Evolutionary conservation across 805 yeast genomes (phyloP), one percentile per base, ranked within the genome.

Genomic region (Kodamaea neixiangensis): DNA sequence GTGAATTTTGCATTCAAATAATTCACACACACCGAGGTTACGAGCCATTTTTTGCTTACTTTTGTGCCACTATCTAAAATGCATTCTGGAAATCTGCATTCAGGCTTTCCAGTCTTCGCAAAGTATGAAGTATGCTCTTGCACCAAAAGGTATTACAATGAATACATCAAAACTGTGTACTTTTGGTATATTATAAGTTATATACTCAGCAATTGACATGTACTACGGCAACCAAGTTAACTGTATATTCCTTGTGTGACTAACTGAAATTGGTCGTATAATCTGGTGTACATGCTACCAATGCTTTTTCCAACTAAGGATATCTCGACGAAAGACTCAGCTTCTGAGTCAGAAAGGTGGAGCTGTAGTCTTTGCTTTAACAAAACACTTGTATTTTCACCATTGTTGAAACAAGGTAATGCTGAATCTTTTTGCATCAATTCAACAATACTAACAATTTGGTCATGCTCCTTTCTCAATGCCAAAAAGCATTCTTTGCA

Each of bases 241-340:
- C 81, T 83, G 67, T 90, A 94, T 21, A 94, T 94, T 41, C 99
- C 99, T 71, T 94, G 99, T 0, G 98, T 92, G 45, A 91, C 71
- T 67, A 94, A 73, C 69, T 94, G 99, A 73, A 88, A 94, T 66
- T 93, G 98, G 66, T 94, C 99, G 64, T 94, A 94, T 29, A 94
- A 73, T 58, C 97, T 77, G 0, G 99, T 94, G 71, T 91, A 94
- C 56, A 89, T 79, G 62, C 94, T 89, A 10, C 96, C 96, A 51
- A 87, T 61, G 60, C 97, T 89, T 68, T 87, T 92, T 35, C 82
- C 87, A 22, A 94, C 86, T 58, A 94, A 72, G 2, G 77, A 71
- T 51, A 74, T 81, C 50, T 90, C 98, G 14, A 94, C 97, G 66
- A 87, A 92, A 1, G 72, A 71, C 56, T 87, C 96, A 46, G 83